phyloP scores from a whole-genome alignment of 163 green algal genomes.

The Scenedesmus sp. region DNA sequence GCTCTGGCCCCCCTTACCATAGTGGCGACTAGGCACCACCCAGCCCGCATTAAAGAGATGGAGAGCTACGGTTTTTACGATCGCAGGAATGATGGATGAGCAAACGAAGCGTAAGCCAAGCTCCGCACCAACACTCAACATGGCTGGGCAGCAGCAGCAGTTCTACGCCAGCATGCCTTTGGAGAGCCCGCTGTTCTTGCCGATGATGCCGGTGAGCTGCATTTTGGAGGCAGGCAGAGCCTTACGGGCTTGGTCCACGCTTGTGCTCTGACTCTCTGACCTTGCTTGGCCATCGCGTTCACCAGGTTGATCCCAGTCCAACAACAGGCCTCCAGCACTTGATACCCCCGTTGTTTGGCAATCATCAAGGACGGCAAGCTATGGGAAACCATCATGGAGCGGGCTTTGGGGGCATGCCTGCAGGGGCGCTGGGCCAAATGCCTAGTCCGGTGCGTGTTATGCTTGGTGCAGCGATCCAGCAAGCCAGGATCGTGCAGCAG shows the following conservation, averaged over 20 bases:
- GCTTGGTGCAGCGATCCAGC: neutral
- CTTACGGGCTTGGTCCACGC: slow-evolving; percentile 11
- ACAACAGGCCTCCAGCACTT: slow-evolving; percentile 47
- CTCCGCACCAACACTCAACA: neutral
- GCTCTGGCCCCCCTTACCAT: neutral
- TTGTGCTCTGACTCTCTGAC: slow-evolving; percentile 5
- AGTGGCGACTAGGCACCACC: neutral
- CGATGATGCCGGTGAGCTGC: slow-evolving; percentile 38
- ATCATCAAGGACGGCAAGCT: slow-evolving; percentile 16
- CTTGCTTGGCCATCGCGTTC: neutral
- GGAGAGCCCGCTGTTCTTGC: slow-evolving; percentile 50
- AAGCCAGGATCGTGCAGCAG: neutral
- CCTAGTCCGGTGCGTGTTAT: slow-evolving; percentile 40
- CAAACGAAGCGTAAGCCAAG: neutral
- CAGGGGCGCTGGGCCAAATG: neutral
- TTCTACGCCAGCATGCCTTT: slow-evolving; percentile 35
- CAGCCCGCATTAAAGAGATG: neutral
- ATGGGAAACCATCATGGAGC: neutral
- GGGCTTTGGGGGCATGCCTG: neutral
- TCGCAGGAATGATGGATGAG: neutral
- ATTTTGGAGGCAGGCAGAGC: neutral
- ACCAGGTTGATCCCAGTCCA: slow-evolving; percentile 45
- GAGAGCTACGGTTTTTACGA: neutral
- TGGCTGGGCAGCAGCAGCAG: slow-evolving; percentile 28
- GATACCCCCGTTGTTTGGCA: slow-evolving; percentile 50